Evolutionary conservation across 2,329 filamentous ascomycete species (phyloP), one percentile per base, ranked within the genome.

Genomic region (Lachnellula occidentalis): DNA sequence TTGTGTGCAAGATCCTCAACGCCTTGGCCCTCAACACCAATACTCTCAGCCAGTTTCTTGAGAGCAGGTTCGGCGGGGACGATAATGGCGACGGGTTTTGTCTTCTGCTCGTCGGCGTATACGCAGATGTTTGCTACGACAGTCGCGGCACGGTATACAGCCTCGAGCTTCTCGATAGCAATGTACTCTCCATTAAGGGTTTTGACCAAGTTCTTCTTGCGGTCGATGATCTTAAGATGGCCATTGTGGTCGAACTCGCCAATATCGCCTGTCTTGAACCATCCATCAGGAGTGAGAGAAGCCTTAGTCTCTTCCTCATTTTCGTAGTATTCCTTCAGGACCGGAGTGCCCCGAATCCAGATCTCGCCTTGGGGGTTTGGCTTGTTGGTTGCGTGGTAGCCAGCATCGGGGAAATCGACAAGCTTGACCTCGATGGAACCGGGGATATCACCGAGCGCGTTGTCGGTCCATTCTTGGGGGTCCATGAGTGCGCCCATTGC

Each of bases 111-210:
- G 48, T 89, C 87, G 46, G 89, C 92, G 67, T 94, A 87, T 49
- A 95, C 79, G 77, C 92, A 94, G 68, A 96, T 83, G 74, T 95
- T 95, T 57, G 81, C 80, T 17, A 95, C 89, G 14, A 87, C 80
- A 15, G 82, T 78, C 15, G 81, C 82, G 39, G 88, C 86, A 58
- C 92, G 86, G 76, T 96, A 96, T 51, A 95, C 79, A 2, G 91
- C 87, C 76, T 96, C 92, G 54, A 96, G 83, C 78, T 75, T 96
- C 76, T 97, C 92, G 6, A 97, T 80, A 19, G 92, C 92, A 71
- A 97, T 95, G 74, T 97, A 97, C 78, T 97, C 92, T 62, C 92
- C 92, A 58, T 91, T 90, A 59, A 90, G 81, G 58, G 94, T 92
- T 83, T 97, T 97, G 71, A 96, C 89, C 61, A 94, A 73, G 73